These are phyloP conservation scores for Calvatia gigantea DNA, from an alignment of 768 basidiomycete species.

Conservation along the genomic window DNA sequence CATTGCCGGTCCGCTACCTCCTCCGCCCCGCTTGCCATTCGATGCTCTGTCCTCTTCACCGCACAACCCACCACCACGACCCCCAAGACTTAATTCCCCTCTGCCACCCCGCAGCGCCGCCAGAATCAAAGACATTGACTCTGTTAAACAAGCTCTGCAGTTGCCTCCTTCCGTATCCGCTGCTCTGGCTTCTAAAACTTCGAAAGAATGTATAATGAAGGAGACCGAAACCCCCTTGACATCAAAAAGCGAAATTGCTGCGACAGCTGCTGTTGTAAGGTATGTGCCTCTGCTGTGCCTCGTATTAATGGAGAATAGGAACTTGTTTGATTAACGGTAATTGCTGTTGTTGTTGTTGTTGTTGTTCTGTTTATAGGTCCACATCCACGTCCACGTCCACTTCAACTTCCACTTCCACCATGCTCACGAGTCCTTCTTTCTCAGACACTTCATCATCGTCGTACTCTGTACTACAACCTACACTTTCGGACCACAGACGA, in stretches of 20 bases:
- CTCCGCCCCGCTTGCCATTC: slow-evolving; percentile 13
- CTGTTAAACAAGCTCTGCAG: slow-evolving; percentile 57
- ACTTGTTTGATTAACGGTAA: slow-evolving; percentile 1
- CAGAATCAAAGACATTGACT: slow-evolving; percentile 44
- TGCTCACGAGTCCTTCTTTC: slow-evolving; percentile 8
- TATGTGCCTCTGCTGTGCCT: slow-evolving; percentile 1
- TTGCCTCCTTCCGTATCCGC: slow-evolving; percentile 53
- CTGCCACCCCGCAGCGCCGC: slow-evolving; percentile 19
- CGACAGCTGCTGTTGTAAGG: slow-evolving; percentile 2
- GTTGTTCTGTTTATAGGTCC: slow-evolving; percentile 3
- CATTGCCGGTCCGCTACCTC: slow-evolving; percentile 15
- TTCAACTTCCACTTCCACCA: slow-evolving; percentile 1
- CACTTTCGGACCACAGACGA: slow-evolving; percentile 20
- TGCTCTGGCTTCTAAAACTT: slow-evolving; percentile 33
- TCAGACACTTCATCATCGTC: slow-evolving; percentile 16
- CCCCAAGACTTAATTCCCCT: slow-evolving; percentile 22
- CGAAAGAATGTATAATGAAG: slow-evolving; percentile 10
- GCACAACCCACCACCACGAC: slow-evolving; percentile 10
- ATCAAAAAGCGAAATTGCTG: background rate
- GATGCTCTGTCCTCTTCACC: background rate
- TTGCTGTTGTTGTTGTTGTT: background rate
- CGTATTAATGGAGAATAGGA: background rate
- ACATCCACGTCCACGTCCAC: no score
- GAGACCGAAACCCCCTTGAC: background rate
- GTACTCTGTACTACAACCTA: slow-evolving; percentile 25